Conservation (phyloP, 73 alveolate genomes). For the Tetrahymena thermophila region DNA sequence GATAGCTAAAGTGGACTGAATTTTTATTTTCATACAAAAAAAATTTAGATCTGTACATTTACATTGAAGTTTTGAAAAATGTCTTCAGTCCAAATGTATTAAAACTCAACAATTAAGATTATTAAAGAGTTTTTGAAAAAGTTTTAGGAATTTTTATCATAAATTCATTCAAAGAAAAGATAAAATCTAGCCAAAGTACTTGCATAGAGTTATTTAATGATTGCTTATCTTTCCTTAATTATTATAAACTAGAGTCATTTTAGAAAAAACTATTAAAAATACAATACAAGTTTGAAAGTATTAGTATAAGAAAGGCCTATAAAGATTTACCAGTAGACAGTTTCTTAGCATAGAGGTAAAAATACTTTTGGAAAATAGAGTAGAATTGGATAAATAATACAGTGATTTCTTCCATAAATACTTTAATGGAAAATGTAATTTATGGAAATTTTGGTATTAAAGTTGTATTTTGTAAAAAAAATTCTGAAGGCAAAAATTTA, state of each 20-base stretch:
- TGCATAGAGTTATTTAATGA: not conserved
- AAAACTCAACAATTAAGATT: no score
- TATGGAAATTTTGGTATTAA: not conserved
- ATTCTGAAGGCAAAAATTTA: not conserved
- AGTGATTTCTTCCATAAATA: no score
- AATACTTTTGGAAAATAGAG: not conserved
- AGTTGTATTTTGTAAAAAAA: not conserved
- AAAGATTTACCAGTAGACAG: not conserved
- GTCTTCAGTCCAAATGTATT: no score
- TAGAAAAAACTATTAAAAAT: no score
- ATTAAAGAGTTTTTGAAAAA: no score
- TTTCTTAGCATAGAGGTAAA: not conserved
- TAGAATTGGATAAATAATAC: not conserved
- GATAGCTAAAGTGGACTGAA: not conserved
- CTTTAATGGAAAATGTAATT: no score
- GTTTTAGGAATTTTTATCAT: not conserved
- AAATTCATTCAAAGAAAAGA: not conserved
- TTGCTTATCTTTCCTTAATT: not conserved
- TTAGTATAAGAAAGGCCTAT: not conserved
- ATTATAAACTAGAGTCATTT: not conserved
- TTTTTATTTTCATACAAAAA: no score
- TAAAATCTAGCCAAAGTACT: no score
- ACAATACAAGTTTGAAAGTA: no score
- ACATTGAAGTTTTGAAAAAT: not conserved
- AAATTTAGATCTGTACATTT: not conserved